Evolutionary conservation across 164 flowering plant species (phyloP), one percentile per base, ranked within the genome.

Genomic region (Berberis thunbergii): DNA sequence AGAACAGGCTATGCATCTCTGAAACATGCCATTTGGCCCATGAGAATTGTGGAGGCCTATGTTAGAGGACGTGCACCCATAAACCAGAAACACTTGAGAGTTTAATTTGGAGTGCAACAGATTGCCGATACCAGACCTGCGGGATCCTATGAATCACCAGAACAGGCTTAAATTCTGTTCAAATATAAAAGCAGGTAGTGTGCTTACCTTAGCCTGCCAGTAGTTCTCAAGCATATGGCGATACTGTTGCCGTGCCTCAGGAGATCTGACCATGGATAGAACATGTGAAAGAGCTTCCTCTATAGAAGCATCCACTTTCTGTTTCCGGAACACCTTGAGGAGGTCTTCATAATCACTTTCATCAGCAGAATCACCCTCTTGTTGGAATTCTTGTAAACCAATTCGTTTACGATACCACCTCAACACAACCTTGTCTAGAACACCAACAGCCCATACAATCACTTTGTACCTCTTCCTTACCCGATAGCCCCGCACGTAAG

Each of bases 401-500:
- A 64, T 81, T 49, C 96, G 86, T 79, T 72, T 82, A 42, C 97
- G 69, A 3, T 93, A 85, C 98, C 98, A 88, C 41, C 96, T 73
- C 41, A 94, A 75, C 44, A 94, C 73, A 44, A 79, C 86, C 83
- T 91, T 94, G 42, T 94, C 98, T 59, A 90, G 70, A 61, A 94
- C 65, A 45, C 98, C 82, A 62, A 84, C 95, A 53, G 96, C 90
- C 98, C 97, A 88, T 65, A 86, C 67, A 45, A 86, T 72, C n/a
- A 86, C 89, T 72, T 74, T 82, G 64, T 88, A 90, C 54, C 86
- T 66, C 83, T 81, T 86, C 70, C 97, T 83, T 4, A 81, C 87
- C 77, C 85, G 97, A 65, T 94, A 84, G 38, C 97, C 97, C 77
- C 98, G 80, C 45, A 91, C 83, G 76, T 81, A 91, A 69, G 98